Percentiles rank a stretch among this genome's conserved stretches.
These are phyloP conservation scores for Rubroshorea leprosula DNA, from an alignment of 345 rosid species.

Conservation along the genomic window DNA sequence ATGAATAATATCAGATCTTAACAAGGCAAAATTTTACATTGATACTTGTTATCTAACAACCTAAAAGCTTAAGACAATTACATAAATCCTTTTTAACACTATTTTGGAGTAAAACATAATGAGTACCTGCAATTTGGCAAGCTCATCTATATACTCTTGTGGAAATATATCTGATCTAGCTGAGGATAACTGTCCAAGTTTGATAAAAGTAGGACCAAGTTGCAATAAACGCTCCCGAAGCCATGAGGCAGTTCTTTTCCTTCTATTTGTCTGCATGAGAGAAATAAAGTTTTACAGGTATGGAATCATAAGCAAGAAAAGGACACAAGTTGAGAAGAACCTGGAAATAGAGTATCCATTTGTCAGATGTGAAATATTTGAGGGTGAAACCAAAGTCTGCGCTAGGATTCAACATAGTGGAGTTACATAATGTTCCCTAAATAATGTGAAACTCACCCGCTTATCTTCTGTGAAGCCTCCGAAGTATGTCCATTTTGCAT, in stretches of 20 bases:
- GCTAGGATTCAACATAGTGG: no score
- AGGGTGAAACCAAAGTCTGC: not conserved
- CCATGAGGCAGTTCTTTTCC: conserved; percentile 81
- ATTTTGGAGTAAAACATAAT: not conserved
- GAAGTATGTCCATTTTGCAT: conserved; percentile 79
- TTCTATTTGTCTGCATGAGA: conserved; percentile 52
- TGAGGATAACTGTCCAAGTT: conserved; percentile 89
- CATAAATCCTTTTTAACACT: not conserved
- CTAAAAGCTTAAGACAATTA: not conserved
- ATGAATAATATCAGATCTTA: no score
- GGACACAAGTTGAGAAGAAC: not conserved
- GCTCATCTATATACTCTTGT: conserved; percentile 86
- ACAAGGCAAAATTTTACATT: not conserved
- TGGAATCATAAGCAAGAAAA: conserved; percentile 12
- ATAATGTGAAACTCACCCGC: conserved; percentile 37
- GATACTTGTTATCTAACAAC: not conserved
- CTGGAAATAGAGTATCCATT: not conserved
- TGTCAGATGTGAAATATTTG: not conserved
- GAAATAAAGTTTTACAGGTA: conserved; percentile 7
- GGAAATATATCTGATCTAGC: conserved; percentile 94
- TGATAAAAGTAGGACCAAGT: conserved; percentile 97
- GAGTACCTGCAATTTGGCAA: conserved; percentile 89
- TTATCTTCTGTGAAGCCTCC: conserved; percentile 78
- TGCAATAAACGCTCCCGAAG: conserved; percentile 78
- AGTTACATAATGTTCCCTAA: no score